These are phyloP conservation scores for Collariella sp. DNA, from an alignment of 495 filamentous ascomycete species.

Conservation along the genomic window DNA sequence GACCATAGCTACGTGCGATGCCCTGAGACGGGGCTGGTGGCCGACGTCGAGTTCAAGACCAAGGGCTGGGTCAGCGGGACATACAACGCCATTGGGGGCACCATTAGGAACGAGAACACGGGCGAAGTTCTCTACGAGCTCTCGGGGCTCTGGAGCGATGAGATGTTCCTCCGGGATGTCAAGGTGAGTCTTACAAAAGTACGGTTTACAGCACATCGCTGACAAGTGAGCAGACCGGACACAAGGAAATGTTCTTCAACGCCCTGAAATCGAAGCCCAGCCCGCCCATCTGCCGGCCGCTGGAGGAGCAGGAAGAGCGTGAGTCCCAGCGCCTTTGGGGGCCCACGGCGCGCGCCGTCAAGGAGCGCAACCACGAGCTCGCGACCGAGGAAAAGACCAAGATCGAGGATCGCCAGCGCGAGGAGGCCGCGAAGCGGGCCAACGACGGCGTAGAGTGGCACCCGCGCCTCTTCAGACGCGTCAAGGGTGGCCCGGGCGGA, in stretches of 20 bases:
- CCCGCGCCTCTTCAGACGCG: conserved; percentile 70
- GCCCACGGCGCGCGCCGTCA: conserved; percentile 69
- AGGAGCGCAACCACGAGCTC: conserved; percentile 71
- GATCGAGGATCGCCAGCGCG: conserved; percentile 85
- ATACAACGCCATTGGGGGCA: conserved; percentile 92
- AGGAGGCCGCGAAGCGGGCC: conserved; percentile 72
- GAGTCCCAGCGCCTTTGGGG: conserved; percentile 87
- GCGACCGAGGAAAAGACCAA: conserved; percentile 93
- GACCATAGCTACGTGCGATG: conserved; percentile 94
- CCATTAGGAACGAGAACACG: conserved; percentile 81
- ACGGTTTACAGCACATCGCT: not conserved
- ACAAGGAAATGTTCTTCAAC: conserved; percentile 85
- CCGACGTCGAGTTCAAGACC: conserved; percentile 96
- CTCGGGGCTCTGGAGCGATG: conserved; percentile 85
- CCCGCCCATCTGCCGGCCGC: conserved; percentile 61
- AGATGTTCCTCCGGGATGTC: conserved; percentile 82
- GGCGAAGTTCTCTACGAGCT: conserved; percentile 83
- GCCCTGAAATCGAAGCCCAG: conserved; percentile 68
- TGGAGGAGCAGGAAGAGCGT: conserved; percentile 80
- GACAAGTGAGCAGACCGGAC: conserved; percentile 56
- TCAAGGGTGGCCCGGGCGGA: conserved; percentile 63
- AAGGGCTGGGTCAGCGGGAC: conserved; percentile 96
- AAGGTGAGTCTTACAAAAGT: conserved; percentile 46
- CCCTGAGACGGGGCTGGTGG: conserved; percentile 74
- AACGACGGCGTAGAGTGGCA: conserved; percentile 85